Conservation (phyloP, 306 rosid genomes). For the Cucumis cinereus region DNA sequence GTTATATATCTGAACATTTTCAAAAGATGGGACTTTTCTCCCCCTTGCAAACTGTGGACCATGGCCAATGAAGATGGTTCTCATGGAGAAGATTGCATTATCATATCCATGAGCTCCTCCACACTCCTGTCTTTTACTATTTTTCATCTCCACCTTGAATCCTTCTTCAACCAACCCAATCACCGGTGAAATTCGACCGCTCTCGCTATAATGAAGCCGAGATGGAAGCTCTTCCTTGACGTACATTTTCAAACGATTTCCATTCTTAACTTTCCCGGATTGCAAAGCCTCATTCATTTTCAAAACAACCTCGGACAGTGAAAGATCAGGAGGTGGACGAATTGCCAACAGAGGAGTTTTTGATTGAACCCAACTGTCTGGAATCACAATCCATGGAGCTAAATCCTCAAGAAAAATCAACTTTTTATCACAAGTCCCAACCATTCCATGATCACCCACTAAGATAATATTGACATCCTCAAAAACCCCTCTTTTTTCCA, state of each 20-base stretch:
- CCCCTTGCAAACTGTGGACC: conserved; percentile 92
- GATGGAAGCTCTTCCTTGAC: conserved; percentile 78
- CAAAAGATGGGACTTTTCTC: conserved; percentile 78
- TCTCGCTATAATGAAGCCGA: conserved; percentile 54
- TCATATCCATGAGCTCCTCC: conserved; percentile 98
- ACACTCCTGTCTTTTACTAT: conserved; percentile 45
- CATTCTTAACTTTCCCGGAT: conserved; percentile 75
- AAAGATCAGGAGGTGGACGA: conserved; percentile 43
- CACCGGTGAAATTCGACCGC: conserved; percentile 66
- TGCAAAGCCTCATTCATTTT: conserved; percentile 73
- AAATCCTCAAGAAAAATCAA: conserved; percentile 61
- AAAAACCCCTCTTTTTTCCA: conserved; percentile 67
- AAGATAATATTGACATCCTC: conserved; percentile 74
- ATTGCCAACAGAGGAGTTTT: conserved; percentile 62
- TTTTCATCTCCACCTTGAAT: conserved; percentile 74
- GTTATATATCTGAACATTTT: conserved; percentile 85
- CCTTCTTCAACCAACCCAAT: conserved; percentile 75
- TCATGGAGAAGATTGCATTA: conserved; percentile 85
- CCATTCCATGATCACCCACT: conserved; percentile 99
- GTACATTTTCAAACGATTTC: conserved; percentile 54
- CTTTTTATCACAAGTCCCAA: conserved; percentile 89
- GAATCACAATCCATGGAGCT: conserved; percentile 62
- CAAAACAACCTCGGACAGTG: conserved; percentile 29
- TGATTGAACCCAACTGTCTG: conserved; percentile 44
- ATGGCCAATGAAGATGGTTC: conserved; percentile 77